A percentile compares a stretch with the other conserved stretches of the same genome.
Evolutionary conservation across 176 grass and related monocot genomes (phyloP).

Genomic region (Avena atlantica): DNA sequence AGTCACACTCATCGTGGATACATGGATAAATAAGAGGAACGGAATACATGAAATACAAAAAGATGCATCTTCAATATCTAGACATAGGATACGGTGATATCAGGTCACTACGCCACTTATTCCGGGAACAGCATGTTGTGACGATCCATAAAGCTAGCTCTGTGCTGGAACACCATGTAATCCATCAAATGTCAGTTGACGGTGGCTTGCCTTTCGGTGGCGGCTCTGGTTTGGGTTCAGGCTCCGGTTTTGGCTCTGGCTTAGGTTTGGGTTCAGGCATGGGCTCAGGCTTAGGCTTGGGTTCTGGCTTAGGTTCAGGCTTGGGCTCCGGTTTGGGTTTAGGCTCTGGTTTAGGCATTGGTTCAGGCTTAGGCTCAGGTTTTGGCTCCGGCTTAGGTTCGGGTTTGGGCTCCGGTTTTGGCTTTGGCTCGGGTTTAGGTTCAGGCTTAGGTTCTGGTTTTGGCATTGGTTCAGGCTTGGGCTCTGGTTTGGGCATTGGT

Average conservation of each 20-base stretch:
- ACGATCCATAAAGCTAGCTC: neutral
- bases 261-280: neutral
- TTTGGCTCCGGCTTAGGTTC: neutral
- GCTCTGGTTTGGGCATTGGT: neutral
- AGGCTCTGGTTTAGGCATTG: neutral
- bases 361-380: neutral
- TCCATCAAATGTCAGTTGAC: neutral
- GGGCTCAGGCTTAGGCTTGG: neutral
- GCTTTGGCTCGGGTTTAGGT: neutral
- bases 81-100: neutral
- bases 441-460: neutral
- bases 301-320: neutral
- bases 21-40: neutral
- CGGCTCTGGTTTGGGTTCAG: neutral
- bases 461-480: neutral
- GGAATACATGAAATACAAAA: neutral
- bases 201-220: constrained; percentile 7
- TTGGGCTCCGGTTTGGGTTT: neutral
- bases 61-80: constrained; percentile 1
- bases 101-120: neutral
- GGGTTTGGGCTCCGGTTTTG: neutral
- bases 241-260: neutral
- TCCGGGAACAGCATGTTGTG: neutral
- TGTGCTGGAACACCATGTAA: neutral
- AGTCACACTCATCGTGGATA: neutral